phyloP scores from a whole-genome alignment of 2,329 filamentous ascomycete genomes.

The Zymoseptoria passerinii region DNA sequence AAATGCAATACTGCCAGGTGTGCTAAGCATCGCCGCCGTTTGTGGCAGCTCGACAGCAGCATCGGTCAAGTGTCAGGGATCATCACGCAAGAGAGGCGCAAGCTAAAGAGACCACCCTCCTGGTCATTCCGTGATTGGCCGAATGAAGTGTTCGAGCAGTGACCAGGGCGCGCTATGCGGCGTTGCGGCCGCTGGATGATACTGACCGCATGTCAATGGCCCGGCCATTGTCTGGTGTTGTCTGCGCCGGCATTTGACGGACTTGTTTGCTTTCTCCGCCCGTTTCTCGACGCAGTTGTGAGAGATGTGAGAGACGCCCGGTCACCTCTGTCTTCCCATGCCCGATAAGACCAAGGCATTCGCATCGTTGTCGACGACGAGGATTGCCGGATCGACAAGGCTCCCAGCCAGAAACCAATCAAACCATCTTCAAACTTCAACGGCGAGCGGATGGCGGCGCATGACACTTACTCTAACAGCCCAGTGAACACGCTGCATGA shows the following conservation, averaged over 20 bases:
- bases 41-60: conserved; percentile 16
- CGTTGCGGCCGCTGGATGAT: background rate
- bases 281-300: too few relatives aligned
- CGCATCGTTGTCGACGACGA: background rate
- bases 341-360: background rate
- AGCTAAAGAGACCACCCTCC: conserved; percentile 7
- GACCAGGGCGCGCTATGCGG: background rate
- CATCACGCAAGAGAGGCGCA: conserved; percentile 22
- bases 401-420: background rate
- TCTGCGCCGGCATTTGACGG: background rate
- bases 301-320: background rate
- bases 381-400: background rate
- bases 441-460: background rate
- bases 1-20: background rate
- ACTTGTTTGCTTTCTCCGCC: background rate
- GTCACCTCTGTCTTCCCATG: background rate
- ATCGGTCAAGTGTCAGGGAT: conserved; percentile 13
- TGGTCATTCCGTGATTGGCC: conserved; percentile 6
- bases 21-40: conserved; percentile 9
- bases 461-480: background rate
- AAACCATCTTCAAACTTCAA: background rate
- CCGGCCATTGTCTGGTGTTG: background rate
- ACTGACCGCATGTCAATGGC: background rate
- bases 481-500: conserved; percentile 9
- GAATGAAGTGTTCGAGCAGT: conserved; percentile 1